These are phyloP conservation scores for Tetrahymena borealis DNA, from an alignment of 73 alveolate genomes.

Conservation along the genomic window DNA sequence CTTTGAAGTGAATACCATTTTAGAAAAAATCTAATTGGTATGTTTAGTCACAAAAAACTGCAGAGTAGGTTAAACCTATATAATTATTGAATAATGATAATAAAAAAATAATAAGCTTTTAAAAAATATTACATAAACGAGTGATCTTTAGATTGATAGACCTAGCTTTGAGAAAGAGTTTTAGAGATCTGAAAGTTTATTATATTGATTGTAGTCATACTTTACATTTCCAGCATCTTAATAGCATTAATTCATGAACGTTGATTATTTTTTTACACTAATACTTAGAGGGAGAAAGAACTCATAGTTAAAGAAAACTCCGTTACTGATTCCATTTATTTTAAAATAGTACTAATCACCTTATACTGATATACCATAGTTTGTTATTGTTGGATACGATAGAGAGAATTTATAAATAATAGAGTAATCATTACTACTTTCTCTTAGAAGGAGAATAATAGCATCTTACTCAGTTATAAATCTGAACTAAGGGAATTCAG, in stretches of 20 bases:
- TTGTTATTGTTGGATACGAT: too few species aligned
- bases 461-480: not conserved
- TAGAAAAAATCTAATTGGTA: too few species aligned
- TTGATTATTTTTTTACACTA: not conserved
- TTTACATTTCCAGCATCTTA: not conserved
- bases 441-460: not conserved
- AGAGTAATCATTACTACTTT: not conserved
- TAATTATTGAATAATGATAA: too few species aligned
- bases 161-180: not conserved
- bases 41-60: too few species aligned
- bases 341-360: too few species aligned
- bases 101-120: not conserved
- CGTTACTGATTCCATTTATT: too few species aligned
- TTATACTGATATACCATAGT: too few species aligned
- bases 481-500: not conserved
- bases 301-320: not conserved
- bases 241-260: not conserved
- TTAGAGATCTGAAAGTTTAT: not conserved
- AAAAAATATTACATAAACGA: not conserved
- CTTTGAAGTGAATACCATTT: too few species aligned
- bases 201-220: not conserved
- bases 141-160: not conserved
- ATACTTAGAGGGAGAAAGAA: not conserved
- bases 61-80: too few species aligned
- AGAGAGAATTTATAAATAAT: too few species aligned